Conservation (phyloP, 2,329 filamentous ascomycete genomes). For the Lachnellula suecica region DNA sequence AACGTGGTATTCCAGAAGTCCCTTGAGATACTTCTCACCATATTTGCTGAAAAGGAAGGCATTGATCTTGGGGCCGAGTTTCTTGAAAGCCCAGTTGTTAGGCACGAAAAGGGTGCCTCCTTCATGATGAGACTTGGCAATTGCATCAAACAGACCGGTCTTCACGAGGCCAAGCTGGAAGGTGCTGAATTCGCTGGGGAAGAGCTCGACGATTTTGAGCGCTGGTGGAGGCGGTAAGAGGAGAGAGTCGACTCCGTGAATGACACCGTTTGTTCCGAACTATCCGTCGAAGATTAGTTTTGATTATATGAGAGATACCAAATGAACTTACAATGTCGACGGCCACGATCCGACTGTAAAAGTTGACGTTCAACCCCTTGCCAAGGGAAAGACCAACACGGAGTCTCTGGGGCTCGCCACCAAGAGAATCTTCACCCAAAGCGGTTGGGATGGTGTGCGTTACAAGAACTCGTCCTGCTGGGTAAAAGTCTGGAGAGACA, state of each 20-base stretch:
- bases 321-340: conserved; percentile 62
- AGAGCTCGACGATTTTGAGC: conserved; percentile 60
- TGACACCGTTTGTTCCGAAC: conserved; percentile 75
- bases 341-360: conserved; percentile 69
- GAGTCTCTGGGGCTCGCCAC: conserved; percentile 69
- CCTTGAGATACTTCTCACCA: conserved; percentile 74
- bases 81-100: conserved; percentile 75
- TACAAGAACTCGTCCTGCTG: conserved; percentile 62
- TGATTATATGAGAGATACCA: neutral
- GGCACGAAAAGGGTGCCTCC: conserved; percentile 82
- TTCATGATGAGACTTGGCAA: conserved; percentile 51
- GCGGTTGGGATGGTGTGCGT: conserved; percentile 75
- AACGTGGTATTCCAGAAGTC: conserved; percentile 77
- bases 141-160: conserved; percentile 65
- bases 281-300: conserved; percentile 29
- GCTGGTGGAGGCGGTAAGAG: conserved; percentile 73
- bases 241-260: conserved; percentile 74
- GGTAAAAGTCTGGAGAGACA: conserved; percentile 65
- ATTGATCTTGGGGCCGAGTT: conserved; percentile 71
- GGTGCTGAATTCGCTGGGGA: conserved; percentile 75
- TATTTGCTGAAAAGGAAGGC: conserved; percentile 81
- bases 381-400: conserved; percentile 61
- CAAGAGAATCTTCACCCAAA: conserved; percentile 57
- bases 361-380: conserved; percentile 70
- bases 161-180: conserved; percentile 72